Base-by-base conservation (phyloP, 1,284 basidiomycete species). In the Moniliophthora roreri region DNA sequence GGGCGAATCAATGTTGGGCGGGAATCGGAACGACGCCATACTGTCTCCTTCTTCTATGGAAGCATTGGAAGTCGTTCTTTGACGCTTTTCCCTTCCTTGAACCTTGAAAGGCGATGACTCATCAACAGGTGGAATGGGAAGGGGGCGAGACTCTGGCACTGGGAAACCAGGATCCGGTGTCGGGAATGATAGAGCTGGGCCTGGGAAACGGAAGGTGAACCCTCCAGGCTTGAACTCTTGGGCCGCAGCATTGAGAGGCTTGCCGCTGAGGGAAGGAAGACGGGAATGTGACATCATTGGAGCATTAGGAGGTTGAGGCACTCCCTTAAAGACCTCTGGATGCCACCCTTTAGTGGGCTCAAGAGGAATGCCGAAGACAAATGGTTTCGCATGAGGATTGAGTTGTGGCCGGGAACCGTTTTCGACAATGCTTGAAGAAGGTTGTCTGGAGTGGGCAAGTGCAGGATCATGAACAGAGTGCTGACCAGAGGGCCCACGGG, bases 361-460 rank as follows among this genome's bases (percentile, higher is more conserved):
- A 24, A 58, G 58, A 21, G 66, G 62, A 35, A 62, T 62, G 46
- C 87, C 88, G 66, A 91, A 91, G 7, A 90, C 84, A 58, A 92
- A 92, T 0, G 89, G 87, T 62, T 89, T 89, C 9, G 89, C 89
- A 52, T 81, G 75, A 0, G 89, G 89, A 64, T 92, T 92, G 47
- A 92, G 78, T 1, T 71, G 41, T 7, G 32, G 36, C 37, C 45
- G 28, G 4, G 36, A 15, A 53, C 47, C 52, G 35, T 4, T 24
- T 48, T 21, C 32, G 15, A 45, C 37, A 4, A 21, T 40, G 3
- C 69, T 69, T 11, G 28, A 32, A 15, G 75, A 88, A 1, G 72
- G 65, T 41, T 68, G 67, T 15, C 85, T 76, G 28, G 87, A 89
- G 67, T 90, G 89, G 1, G 80, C 78, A 39, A 78, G 71, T 1